Percentiles rank a stretch among this genome's conserved stretches.
Evolutionary conservation across 2,329 filamentous ascomycete species (phyloP).

Genomic region (Arachnopeziza araneosa): DNA sequence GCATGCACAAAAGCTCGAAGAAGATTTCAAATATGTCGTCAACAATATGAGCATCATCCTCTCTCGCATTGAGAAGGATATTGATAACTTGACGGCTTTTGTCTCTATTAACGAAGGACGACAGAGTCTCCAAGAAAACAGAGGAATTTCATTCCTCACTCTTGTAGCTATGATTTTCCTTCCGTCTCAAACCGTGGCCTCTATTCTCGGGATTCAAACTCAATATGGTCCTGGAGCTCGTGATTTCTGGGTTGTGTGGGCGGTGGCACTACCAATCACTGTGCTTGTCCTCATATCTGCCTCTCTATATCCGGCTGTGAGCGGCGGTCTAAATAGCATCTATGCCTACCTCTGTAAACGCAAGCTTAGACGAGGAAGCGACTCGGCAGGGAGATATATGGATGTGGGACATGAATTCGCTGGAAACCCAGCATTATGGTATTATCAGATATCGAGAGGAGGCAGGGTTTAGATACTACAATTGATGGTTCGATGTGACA

Average conservation of each 20-base stretch:
- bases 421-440: too few relatives aligned
- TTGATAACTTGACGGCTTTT: not conserved
- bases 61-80: constrained; percentile 1
- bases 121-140: not conserved
- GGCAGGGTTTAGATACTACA: too few relatives aligned
- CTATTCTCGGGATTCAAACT: constrained; percentile 28
- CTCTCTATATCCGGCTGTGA: not conserved
- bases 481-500: too few relatives aligned
- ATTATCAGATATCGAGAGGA: too few relatives aligned
- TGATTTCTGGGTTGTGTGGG: constrained; percentile 25
- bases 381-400: too few relatives aligned
- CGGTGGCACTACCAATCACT: constrained; percentile 22
- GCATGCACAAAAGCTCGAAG: not conserved
- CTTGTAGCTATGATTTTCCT: constrained; percentile 19
- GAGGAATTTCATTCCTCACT: not conserved
- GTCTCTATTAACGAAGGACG: constrained; percentile 1
- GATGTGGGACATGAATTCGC: too few relatives aligned
- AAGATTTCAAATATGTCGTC: not conserved
- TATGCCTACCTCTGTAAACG: not conserved
- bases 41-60: not conserved
- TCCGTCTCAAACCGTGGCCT: constrained; percentile 22
- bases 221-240: constrained; percentile 21
- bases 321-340: not conserved
- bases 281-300: constrained; percentile 4
- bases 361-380: not conserved